Base-by-base conservation (phyloP, 164 flowering plant genomes). In the Magnolia changhungtana region DNA sequence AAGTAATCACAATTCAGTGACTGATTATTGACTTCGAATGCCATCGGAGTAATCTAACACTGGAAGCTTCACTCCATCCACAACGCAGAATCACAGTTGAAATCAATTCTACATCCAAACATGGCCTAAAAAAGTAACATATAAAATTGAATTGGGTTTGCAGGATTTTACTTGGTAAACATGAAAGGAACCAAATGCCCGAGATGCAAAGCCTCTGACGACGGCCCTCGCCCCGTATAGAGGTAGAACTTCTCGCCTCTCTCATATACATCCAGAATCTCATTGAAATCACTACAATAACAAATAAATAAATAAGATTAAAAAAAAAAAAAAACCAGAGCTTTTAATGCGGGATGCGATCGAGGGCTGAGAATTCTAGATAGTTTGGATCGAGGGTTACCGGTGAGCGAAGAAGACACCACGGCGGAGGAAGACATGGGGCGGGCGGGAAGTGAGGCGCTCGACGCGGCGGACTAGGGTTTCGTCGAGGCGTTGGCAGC, bases 341-440 rank as follows among this genome's bases (percentile, higher is more conserved):
- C 29, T 70, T 70, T 19, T 14, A 8, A 19, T 59, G 3, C n/a
- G 0, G 16, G n/a, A 59, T 13, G 63, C 16, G n/a, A 59, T 59
- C 45, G 6, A 37, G 4, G 45, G 45, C 45, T 37, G 45, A 37
- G 45, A 37, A 37, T 37, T 2, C 63, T 19, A n/a, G 18, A 24
- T 20, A 7, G 55, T 59, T 50, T 8, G 18, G 9, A 24, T 27
- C 13, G 24, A 31, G 7, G 24, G 11, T 20, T 23, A 86, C 95
- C 94, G 82, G 83, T 96, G 98, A 71, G 99, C 98, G 75, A 93
- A 96, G 87, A 93, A 95, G 76, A 95, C 96, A 64, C 95, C 90
- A 27, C 98, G 96, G 68, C 99, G 98, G 78, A 93, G 97, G 86
- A 96, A 93, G 61, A 96, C 92, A 70, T 96, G 98, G 37, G 99